These are phyloP conservation scores for Boeremia exigua DNA, from an alignment of 2,329 filamentous ascomycete species.

Conservation along the genomic window DNA sequence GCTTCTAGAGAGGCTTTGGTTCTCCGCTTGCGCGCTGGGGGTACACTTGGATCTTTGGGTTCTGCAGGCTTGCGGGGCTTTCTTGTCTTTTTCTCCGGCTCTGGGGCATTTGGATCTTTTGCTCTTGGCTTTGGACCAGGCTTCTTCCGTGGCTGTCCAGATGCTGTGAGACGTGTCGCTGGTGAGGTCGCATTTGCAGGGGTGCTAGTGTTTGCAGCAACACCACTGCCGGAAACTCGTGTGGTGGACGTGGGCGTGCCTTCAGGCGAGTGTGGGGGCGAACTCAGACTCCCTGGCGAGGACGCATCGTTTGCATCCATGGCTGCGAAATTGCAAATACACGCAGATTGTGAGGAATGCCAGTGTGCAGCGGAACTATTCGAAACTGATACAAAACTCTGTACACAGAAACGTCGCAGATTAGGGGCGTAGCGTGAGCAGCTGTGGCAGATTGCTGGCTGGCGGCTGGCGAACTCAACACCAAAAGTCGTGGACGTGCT, in stretches of 20 bases:
- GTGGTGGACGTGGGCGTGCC: slow-evolving; percentile 43
- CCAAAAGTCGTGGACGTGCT: slow-evolving; percentile 37
- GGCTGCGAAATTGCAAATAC: slow-evolving; percentile 25
- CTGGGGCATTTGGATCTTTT: slow-evolving; percentile 44
- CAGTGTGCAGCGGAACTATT: slow-evolving; percentile 1
- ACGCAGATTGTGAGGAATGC: too few relatives aligned
- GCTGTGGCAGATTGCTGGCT: slow-evolving; percentile 20
- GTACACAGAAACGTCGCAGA: neutral
- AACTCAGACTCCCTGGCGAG: slow-evolving; percentile 47
- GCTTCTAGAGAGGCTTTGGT: slow-evolving; percentile 47
- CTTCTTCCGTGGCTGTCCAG: slow-evolving; percentile 50
- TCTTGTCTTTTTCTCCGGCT: slow-evolving; percentile 51
- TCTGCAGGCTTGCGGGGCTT: slow-evolving; percentile 54
- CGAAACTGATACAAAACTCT: neutral
- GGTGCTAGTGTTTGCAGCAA: slow-evolving; percentile 33
- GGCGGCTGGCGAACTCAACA: slow-evolving; percentile 40
- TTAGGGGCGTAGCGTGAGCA: slow-evolving; percentile 13
- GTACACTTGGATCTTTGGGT: slow-evolving; percentile 57
- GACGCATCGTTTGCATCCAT: slow-evolving; percentile 45
- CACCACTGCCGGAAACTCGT: slow-evolving; percentile 35
- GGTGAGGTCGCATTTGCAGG: slow-evolving; percentile 39
- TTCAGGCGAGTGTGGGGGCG: slow-evolving; percentile 48
- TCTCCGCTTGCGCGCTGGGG: slow-evolving; percentile 58
- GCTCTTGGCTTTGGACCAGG: slow-evolving; percentile 52
- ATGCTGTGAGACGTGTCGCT: slow-evolving; percentile 42